A percentile compares a stretch with the other conserved stretches of the same genome.
Evolutionary conservation across 108 stramenopile species (phyloP).

Genomic region (Skeletonema marinoi): DNA sequence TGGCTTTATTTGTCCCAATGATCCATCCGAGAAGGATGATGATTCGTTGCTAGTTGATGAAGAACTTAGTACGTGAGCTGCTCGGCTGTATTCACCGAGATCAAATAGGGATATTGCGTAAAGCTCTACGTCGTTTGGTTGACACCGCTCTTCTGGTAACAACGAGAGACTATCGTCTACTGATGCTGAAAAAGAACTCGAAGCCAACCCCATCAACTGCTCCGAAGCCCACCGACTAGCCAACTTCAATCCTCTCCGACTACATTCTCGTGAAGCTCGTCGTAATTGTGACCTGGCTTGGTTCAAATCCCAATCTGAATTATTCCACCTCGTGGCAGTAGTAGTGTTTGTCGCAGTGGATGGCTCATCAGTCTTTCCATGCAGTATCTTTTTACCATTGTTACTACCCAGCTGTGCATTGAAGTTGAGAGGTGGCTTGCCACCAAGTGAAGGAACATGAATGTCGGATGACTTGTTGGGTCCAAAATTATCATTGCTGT

Average conservation of each 20-base stretch:
- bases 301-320: constrained; percentile 27
- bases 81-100: constrained; percentile 77
- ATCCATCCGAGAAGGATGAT: background rate
- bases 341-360: background rate
- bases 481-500: background rate
- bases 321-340: background rate
- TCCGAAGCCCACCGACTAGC: constrained; percentile 85
- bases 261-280: constrained; percentile 33
- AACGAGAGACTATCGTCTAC: background rate
- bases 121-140: constrained; percentile 47
- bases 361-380: background rate
- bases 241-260: constrained; percentile 62
- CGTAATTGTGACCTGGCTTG: constrained; percentile 26
- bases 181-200: background rate
- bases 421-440: background rate
- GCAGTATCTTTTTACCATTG: background rate
- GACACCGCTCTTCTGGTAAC: constrained; percentile 9
- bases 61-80: constrained; percentile 60
- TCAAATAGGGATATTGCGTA: constrained; percentile 78
- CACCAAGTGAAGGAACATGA: background rate
- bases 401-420: background rate
- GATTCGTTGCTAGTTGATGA: constrained; percentile 6
- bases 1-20: constrained; percentile 25
- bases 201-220: constrained; percentile 67
- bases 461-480: background rate